Evolutionary conservation across 768 basidiomycete genomes (phyloP).

Genomic region (Tylopilus cervinicoccineus): DNA sequence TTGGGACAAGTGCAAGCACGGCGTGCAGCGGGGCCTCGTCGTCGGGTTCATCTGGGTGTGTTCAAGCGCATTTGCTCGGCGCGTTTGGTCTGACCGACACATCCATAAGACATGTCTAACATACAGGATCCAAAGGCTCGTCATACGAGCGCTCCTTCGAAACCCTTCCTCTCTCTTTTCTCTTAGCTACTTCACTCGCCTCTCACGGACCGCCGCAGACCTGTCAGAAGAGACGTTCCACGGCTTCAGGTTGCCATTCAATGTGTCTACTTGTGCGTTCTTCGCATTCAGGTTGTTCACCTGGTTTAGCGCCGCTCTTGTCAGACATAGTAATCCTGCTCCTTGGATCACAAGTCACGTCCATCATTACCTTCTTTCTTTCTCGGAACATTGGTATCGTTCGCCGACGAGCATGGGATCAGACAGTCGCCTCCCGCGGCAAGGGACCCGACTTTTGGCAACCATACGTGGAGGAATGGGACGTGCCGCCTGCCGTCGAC

Average conservation of each 20-base stretch:
- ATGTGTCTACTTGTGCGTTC: constrained; percentile 60
- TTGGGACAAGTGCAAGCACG: constrained; percentile 85
- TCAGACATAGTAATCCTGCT: constrained; percentile 74
- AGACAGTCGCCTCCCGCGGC: constrained; percentile 79
- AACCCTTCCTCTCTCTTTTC: constrained; percentile 28
- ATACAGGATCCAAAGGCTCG: constrained; percentile 65
- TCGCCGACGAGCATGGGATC: constrained; percentile 70
- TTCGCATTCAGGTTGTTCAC: background rate
- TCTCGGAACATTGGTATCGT: constrained; percentile 79
- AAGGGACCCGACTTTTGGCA: constrained; percentile 84
- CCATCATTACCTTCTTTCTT: constrained; percentile 79
- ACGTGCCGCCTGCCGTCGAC: constrained; percentile 46
- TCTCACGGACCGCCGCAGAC: constrained; percentile 26
- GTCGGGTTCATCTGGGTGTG: constrained; percentile 72
- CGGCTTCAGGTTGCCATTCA: constrained; percentile 64
- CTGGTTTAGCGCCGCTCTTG: background rate
- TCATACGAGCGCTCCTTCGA: constrained; percentile 42
- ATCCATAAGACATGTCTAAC: constrained; percentile 53
- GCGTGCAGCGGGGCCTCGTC: constrained; percentile 59
- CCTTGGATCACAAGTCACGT: constrained; percentile 68
- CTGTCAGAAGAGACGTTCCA: constrained; percentile 51
- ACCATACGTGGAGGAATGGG: constrained; percentile 81
- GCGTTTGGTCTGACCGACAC: background rate
- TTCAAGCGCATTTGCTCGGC: background rate
- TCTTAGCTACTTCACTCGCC: constrained; percentile 22